Evolutionary conservation across 108 stramenopile genomes (phyloP), one percentile per base, ranked within the genome.

Genomic region (Nannochloropsis salina): DNA sequence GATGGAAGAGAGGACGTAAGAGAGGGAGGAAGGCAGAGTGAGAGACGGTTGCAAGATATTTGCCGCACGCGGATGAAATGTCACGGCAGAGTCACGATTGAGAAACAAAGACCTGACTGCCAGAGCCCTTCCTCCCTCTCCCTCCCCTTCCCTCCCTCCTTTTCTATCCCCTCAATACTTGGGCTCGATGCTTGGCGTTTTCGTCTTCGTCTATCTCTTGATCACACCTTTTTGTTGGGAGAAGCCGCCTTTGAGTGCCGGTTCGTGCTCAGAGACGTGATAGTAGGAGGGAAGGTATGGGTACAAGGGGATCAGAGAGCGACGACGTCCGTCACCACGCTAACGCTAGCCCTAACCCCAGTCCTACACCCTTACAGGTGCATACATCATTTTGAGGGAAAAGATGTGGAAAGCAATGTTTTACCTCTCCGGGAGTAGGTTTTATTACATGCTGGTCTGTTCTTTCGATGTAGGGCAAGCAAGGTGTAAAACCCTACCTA

Each of bases 281-380:
- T 84, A 86, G 5, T 82, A 42, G 85, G 85, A n/a, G 15, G 20
- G n/a, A n/a, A n/a, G 61, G 61, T 8, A 3, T 15, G 90, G 41
- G 47, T 15, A 80, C 44, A 2, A 79, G 80, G 44, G 42, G 80
- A 31, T 31, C 31, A 31, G 31, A 31, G 31, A 31, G 31, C 31
- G 1, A 31, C 31, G 31, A 31, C 31, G 31, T 31, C 31, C 31
- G 31, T 31, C 47, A 10, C 15, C 10, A 51, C 47, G 12, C 47
- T 51, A 51, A 51, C 47, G 12, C 47, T 51, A 51, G 1, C 47
- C 47, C 47, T 51, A 51, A 51, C 1, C 47, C 47, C 1, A 51
- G 1, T 1, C 47, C 1, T 51, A 51, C 10, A 10, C 1, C 10
- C 10, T 15, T 0, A 51, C 0, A 15, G 15, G 10, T 10, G 47